Percentiles rank a stretch among this genome's conserved stretches.
phyloP scores from a whole-genome alignment of 2,329 filamentous ascomycete genomes.

The Curvularia eragrostidis region DNA sequence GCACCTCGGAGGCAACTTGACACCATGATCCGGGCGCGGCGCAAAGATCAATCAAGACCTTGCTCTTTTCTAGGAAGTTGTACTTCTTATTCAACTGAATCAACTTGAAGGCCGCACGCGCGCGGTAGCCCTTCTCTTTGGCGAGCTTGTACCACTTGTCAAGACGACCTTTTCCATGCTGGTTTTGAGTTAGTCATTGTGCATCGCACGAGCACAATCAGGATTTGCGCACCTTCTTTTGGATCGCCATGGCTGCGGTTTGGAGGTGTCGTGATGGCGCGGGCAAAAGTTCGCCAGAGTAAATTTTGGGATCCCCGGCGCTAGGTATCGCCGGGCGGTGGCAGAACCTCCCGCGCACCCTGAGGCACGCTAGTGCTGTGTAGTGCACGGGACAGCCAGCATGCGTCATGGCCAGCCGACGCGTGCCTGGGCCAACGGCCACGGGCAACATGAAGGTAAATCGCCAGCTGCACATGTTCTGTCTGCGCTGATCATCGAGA shows the following conservation, averaged over 20 bases:
- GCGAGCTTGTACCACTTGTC: conserved; percentile 99
- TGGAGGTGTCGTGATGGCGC: conserved; percentile 25
- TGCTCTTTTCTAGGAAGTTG: conserved; percentile 96
- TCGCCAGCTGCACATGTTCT: conserved; percentile 15
- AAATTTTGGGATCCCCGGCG: conserved; percentile 28
- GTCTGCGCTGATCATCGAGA: conserved; percentile 14
- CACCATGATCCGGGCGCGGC: conserved; percentile 77
- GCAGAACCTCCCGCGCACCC: conserved; percentile 22
- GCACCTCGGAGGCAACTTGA: conserved; percentile 85
- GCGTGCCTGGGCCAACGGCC: conserved; percentile 22
- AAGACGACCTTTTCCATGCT: conserved; percentile 94
- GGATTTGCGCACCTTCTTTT: conserved; percentile 74
- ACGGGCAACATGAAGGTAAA: conserved; percentile 30
- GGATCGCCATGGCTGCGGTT: conserved; percentile 77
- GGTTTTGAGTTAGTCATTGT: conserved; percentile 31
- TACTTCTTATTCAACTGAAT: conserved; percentile 99
- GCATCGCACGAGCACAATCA: too few relatives aligned
- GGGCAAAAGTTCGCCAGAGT: conserved; percentile 27
- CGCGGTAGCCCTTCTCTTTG: conserved; percentile 97
- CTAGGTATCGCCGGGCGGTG: conserved; percentile 21
- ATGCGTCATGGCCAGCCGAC: conserved; percentile 30
- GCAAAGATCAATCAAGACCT: conserved; percentile 95
- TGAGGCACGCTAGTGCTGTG: conserved; percentile 14
- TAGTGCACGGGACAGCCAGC: conserved; percentile 18
- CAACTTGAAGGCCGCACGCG: conserved; percentile 95